A percentile compares a stretch with the other conserved stretches of the same genome.
Conservation (phyloP, 176 grass and related monocot genomes). For the Eragrostis nindensis region DNA sequence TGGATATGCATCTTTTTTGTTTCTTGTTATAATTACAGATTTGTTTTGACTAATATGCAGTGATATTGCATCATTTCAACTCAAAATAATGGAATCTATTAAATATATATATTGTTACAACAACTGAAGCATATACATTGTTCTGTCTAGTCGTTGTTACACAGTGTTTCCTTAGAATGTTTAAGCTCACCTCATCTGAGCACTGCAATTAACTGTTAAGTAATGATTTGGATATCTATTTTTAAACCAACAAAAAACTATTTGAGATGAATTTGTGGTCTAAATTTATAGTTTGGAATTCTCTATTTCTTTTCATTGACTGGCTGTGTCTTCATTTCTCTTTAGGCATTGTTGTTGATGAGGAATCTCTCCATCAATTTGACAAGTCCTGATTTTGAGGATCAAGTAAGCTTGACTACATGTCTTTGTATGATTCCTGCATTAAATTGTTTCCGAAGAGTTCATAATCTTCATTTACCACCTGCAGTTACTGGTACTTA, state of each 20-base stretch:
- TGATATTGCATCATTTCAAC: slow-evolving; percentile 20
- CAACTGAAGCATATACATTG: slow-evolving; percentile 3
- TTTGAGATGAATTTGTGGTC: slow-evolving; percentile 19
- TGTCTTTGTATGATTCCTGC: slow-evolving; percentile 29
- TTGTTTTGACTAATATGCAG: background rate
- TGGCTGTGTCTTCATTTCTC: slow-evolving; percentile 19
- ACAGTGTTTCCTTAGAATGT: background rate
- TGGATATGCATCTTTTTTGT: background rate
- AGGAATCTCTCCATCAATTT: slow-evolving; percentile 97
- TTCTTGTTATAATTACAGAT: background rate
- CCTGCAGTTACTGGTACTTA: background rate
- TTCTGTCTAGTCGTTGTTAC: slow-evolving; percentile 12
- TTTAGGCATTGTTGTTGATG: slow-evolving; percentile 93
- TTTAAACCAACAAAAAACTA: slow-evolving; percentile 20
- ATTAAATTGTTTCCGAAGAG: slow-evolving; percentile 7
- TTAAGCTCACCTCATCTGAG: slow-evolving; percentile 15
- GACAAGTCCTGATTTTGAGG: slow-evolving; percentile 95
- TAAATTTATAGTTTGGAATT: slow-evolving; percentile 17
- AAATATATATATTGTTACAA: slow-evolving; percentile 16
- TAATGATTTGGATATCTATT: slow-evolving; percentile 25
- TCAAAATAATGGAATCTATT: slow-evolving; percentile 15
- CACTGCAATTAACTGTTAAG: slow-evolving; percentile 17
- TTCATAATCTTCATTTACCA: slow-evolving; percentile 9
- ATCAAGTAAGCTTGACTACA: slow-evolving; percentile 77
- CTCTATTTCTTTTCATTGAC: slow-evolving; percentile 29